A percentile compares a stretch with the other conserved stretches of the same genome.
Conservation (phyloP, 495 filamentous ascomycete species). For the Hyaloscypha bicolor region DNA sequence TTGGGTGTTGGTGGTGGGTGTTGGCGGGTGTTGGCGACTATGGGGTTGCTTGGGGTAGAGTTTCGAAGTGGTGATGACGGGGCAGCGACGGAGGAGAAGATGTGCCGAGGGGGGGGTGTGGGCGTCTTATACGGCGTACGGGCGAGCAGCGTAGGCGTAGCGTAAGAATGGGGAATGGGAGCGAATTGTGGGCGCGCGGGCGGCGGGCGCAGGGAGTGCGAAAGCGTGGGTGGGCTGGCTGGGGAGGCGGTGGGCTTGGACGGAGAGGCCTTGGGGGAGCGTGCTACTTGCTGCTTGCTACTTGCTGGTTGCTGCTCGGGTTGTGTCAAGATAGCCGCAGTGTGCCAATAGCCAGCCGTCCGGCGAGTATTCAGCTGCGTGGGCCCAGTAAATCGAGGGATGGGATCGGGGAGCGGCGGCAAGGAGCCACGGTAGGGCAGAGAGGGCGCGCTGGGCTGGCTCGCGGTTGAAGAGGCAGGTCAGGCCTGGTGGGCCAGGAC, state of each 20-base stretch:
- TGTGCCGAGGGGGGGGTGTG: slow-evolving; percentile 22
- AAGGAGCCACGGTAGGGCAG: not conserved
- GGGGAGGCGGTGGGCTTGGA: not conserved
- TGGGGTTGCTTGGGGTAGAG: not conserved
- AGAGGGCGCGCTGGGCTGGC: not conserved
- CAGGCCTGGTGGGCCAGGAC: not conserved
- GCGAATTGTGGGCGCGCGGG: not conserved
- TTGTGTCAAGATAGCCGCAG: not conserved
- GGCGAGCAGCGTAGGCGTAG: not conserved
- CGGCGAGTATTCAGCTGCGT: not conserved
- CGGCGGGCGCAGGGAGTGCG: not conserved
- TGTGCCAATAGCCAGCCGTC: not conserved
- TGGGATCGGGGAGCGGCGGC: not conserved
- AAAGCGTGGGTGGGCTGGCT: slow-evolving; percentile 1
- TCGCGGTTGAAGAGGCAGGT: not conserved
- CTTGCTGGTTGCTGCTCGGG: no score
- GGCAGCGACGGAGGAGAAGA: slow-evolving; percentile 19
- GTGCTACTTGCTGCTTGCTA: no score
- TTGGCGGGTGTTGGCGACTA: not conserved
- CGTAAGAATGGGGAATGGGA: not conserved
- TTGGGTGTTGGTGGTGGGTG: not conserved
- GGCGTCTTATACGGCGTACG: slow-evolving; percentile 14
- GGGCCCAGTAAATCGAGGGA: not conserved
- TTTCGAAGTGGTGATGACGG: slow-evolving; percentile 21
- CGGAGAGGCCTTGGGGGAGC: not conserved